These are phyloP conservation scores for Noccaea bulbosa DNA, from an alignment of 345 rosid genomes.

Conservation along the genomic window DNA sequence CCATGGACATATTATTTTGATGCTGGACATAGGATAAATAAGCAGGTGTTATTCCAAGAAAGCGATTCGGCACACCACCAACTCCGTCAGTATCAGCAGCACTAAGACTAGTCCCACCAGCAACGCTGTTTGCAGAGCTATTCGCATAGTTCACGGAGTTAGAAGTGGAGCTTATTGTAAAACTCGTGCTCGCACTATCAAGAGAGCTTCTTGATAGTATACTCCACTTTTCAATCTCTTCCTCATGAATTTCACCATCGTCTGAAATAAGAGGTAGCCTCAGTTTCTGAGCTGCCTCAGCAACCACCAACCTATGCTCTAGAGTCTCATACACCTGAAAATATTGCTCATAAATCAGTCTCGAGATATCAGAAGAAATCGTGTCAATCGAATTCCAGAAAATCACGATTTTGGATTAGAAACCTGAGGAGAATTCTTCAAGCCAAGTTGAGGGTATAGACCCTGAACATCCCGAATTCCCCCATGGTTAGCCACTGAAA, in stretches of 20 bases:
- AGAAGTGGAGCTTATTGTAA: constrained; percentile 74
- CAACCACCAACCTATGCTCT: constrained; percentile 88
- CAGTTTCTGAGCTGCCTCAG: constrained; percentile 95
- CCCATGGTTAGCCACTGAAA: constrained; percentile 67
- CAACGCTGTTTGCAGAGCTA: constrained; percentile 57
- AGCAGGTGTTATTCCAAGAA: constrained; percentile 86
- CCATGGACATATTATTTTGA: constrained; percentile 68
- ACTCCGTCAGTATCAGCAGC: constrained; percentile 73
- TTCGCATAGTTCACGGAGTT: constrained; percentile 65
- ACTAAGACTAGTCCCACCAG: constrained; percentile 46
- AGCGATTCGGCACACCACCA: constrained; percentile 94
- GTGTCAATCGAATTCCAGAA: not conserved
- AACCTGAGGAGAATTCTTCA: constrained; percentile 81
- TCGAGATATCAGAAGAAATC: not conserved
- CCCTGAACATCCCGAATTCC: constrained; percentile 80
- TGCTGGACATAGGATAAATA: constrained; percentile 90
- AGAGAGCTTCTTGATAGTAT: constrained; percentile 80
- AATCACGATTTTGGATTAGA: not conserved
- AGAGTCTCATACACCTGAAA: constrained; percentile 82
- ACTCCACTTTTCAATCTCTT: constrained; percentile 94
- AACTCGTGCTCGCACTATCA: constrained; percentile 75
- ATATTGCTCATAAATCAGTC: not conserved
- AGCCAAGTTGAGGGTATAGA: constrained; percentile 66
- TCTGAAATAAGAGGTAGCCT: constrained; percentile 92
- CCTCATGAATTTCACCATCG: constrained; percentile 91